Base-by-base conservation (phyloP, 2,329 filamentous ascomycete species). In the Ilyonectria destructans region DNA sequence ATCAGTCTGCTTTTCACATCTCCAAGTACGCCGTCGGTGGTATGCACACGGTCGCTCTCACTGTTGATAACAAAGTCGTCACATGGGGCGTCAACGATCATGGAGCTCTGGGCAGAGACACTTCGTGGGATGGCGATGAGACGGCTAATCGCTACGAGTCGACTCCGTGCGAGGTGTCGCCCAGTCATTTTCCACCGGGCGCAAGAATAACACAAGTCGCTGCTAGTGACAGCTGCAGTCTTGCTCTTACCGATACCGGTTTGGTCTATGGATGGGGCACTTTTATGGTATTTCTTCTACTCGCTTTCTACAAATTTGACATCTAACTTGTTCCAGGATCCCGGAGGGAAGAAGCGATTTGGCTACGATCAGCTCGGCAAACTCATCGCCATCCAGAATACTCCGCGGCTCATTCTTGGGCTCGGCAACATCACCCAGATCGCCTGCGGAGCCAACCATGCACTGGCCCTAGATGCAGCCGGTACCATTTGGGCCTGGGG, bases 61-160 rank as follows among this genome's bases (percentile, higher is more conserved):
- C 93, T 48, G 85, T 89, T 72, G 90, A 95, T 80, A 93, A 93
- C 83, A 90, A 89, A 80, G 91, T 95, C 72, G 83, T 93, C 48
- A 94, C 92, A 19, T 96, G 93, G 93, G 93, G 93, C 66, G 92
- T 95, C 71, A 95, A 95, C 78, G 93, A 95, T 77, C 89, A 93
- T 75, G 90, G 90, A 68, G 92, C 93, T 1, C 86, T 96, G 37
- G 93, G 93, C 37, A 87, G 93, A 75, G 87, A 91, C 74, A 94
- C 65, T 85, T 81, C 83, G 4, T 90, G 89, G 84, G 86, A 89
- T 3, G 90, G 89, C 35, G 88, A 87, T 15, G 51, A 37, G n/a
- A 19, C 26, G 21, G 13, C 26, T 5, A 49, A 49, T 75, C 88
- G 91, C 4, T 79, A 83, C n/a, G 91, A 93, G 77, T 86, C 88